A percentile compares a stretch with the other conserved stretches of the same genome.
Evolutionary conservation across 768 basidiomycete genomes (phyloP).

Genomic region (Daedaleopsis nitida): DNA sequence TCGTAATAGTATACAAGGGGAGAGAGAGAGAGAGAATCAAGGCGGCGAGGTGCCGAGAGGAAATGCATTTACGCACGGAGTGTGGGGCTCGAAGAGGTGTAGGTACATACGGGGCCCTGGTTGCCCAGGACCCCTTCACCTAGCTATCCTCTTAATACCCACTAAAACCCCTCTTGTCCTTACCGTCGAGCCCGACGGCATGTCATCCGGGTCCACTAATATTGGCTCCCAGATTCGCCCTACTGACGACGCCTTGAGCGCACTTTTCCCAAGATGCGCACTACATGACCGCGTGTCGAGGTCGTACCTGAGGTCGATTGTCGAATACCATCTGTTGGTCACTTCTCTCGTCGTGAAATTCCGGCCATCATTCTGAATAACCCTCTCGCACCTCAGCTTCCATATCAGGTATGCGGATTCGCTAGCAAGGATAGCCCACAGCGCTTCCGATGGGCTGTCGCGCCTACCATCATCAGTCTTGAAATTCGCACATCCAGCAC

Average conservation of each 20-base stretch:
- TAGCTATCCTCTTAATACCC: constrained; percentile 1
- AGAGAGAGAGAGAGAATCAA: too few relatives aligned
- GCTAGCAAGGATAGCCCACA: background rate
- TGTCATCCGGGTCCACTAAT: background rate
- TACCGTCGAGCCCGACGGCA: background rate
- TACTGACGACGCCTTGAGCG: background rate
- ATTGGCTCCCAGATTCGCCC: background rate
- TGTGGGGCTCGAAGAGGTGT: background rate
- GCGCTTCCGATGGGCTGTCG: background rate
- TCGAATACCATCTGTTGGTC: background rate
- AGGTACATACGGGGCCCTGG: background rate
- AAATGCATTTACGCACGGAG: constrained; percentile 4
- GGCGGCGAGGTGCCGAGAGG: background rate
- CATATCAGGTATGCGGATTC: constrained; percentile 2
- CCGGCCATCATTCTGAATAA: background rate
- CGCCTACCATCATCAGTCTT: background rate
- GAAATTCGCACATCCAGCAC: background rate
- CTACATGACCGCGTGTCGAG: background rate
- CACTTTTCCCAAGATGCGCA: background rate
- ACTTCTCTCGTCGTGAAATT: background rate
- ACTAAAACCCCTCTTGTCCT: constrained; percentile 1
- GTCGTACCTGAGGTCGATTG: background rate
- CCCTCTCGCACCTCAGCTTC: background rate
- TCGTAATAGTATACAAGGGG: too few relatives aligned
- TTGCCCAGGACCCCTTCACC: background rate